Conservation (phyloP, 179 eudicot genomes). For the Silene coronaria region DNA sequence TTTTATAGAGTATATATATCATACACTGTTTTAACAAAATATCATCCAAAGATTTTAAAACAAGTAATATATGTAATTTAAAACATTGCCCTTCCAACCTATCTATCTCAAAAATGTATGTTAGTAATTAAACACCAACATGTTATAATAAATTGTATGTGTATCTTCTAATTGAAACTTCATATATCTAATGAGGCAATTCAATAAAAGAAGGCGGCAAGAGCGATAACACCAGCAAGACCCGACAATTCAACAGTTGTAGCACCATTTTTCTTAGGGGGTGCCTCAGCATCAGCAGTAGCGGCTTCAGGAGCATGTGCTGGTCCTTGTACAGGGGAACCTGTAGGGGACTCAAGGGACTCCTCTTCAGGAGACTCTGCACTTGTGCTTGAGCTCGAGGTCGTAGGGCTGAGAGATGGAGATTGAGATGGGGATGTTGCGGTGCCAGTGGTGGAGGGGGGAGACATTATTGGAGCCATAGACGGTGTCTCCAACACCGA, state of each 20-base stretch:
- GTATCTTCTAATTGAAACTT: neutral
- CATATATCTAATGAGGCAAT: neutral
- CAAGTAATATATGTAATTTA: neutral
- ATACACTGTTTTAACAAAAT: neutral
- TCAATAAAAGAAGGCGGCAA: conserved; percentile 11
- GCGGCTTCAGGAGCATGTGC: conserved; percentile 13
- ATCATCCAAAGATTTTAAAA: no score
- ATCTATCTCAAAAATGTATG: neutral
- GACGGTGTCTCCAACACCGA: neutral
- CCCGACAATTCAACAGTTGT: conserved; percentile 4
- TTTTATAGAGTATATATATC: neutral
- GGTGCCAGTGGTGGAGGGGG: conserved; percentile 7
- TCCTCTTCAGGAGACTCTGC: neutral
- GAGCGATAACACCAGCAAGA: neutral
- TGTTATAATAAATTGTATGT: neutral
- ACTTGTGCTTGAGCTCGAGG: neutral
- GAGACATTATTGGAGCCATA: neutral
- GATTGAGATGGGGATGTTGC: neutral
- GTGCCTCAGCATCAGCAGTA: conserved; percentile 14
- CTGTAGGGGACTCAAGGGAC: conserved; percentile 11
- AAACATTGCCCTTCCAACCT: neutral
- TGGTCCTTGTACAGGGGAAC: conserved; percentile 14
- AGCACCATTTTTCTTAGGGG: conserved; percentile 21
- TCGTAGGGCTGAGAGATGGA: conserved; percentile 1
- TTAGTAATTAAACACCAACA: neutral